These are phyloP conservation scores for Cnidoscolus chayamansa DNA, from an alignment of 441 rosid genomes.

Conservation along the genomic window DNA sequence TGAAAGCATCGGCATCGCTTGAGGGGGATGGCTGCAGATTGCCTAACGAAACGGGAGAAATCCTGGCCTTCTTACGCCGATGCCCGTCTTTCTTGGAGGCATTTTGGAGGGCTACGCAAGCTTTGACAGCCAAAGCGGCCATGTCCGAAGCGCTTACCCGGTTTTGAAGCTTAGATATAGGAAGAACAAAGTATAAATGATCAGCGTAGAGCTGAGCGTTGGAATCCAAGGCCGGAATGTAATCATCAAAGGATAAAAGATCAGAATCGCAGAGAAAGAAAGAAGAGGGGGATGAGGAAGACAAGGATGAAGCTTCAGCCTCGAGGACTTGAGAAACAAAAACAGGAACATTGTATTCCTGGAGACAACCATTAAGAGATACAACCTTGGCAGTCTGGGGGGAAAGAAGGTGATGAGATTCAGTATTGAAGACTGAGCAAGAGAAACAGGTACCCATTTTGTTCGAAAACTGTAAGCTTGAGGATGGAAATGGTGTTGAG, in stretches of 20 bases:
- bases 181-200: conserved; percentile 64
- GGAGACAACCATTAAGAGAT: conserved; percentile 53
- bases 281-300: conserved; percentile 25
- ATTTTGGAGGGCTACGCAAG: conserved; percentile 53
- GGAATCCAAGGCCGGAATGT: conserved; percentile 43
- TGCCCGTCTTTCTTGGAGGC: conserved; percentile 23
- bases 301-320: conserved; percentile 28
- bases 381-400: conserved; percentile 51
- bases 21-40: conserved; percentile 1
- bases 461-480: background rate
- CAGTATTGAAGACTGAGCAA: conserved; percentile 15
- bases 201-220: conserved; percentile 40
- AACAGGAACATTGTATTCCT: conserved; percentile 48
- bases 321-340: conserved; percentile 46
- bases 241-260: conserved; percentile 51
- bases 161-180: conserved; percentile 44
- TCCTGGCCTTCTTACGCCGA: conserved; percentile 39
- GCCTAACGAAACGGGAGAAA: conserved; percentile 41
- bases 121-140: conserved; percentile 77
- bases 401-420: conserved; percentile 14
- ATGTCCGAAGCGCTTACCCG: conserved; percentile 57
- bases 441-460: conserved; percentile 46
- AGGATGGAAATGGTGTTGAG: background rate
- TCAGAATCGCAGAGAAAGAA: conserved; percentile 60
- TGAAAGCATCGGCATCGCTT: background rate